Base-by-base conservation (phyloP, 768 basidiomycete genomes). In the Mycena latifolia region DNA sequence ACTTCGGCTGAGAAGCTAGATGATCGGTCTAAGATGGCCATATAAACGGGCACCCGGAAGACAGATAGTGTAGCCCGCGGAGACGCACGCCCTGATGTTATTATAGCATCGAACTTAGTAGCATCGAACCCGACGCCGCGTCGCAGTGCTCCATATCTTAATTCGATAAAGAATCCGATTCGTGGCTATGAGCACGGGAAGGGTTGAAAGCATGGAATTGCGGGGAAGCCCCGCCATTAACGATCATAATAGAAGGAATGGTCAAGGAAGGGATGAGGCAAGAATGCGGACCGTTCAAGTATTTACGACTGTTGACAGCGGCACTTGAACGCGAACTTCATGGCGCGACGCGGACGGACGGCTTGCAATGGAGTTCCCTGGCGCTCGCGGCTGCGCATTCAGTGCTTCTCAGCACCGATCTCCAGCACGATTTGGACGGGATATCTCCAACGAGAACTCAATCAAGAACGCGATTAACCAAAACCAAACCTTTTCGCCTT, bases 1-100 rank as follows among this genome's bases (percentile, higher is more conserved):
- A 63, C 60, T 65, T 69, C 68, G 64, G 11, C 50, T 37, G 45
- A 66, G 68, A 66, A 69, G 67, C 59, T 53, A 35, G 53, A 54
- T 54, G 61, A 62, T 69, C 68, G 68, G 47, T 55, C 57, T 45
- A 46, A 57, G 67, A 65, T 62, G 65, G 27, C 27, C 50, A 55
- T 60, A 54, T 63, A 58, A 58, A 62, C 55, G 50, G 55, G 59
- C 47, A 47, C 27, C 31, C 58, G 50, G 60, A 62, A 67, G 55
- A 58, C 48, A 65, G 55, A 62, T 55, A 56, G 59, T 17, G 31
- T 48, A 22, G 56, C 48, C 55, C 55, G 66, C 66, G 54, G 65
- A 51, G 63, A 57, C 55, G 50, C 41, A 52, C 50, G 54, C 45
- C 31, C 14, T 37, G 62, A 63, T 51, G 33, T 52, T 64, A 53